Evolutionary conservation across 2,329 filamentous ascomycete genomes (phyloP), one percentile per base, ranked within the genome.

Genomic region (Metarhizium anisopliae): DNA sequence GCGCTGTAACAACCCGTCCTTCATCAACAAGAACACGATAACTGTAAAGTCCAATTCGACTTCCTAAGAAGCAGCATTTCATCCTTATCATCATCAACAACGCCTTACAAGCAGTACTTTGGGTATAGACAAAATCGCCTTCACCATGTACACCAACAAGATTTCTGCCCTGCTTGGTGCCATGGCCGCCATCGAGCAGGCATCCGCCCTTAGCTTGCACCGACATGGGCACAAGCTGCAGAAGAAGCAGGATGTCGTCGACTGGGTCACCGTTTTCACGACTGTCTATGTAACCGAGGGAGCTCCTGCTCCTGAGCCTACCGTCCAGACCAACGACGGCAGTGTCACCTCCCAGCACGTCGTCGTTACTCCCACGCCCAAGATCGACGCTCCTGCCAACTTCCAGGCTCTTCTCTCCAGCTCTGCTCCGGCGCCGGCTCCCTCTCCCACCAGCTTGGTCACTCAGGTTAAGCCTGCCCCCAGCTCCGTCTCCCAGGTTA

Each of bases 131-230:
- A 52, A 35, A 35, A 54, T 54, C 45, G 47, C 8, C 53, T 38
- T 53, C 67, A 72, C 59, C 18, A 79, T 79, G 77, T 67, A 71
- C 60, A 63, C 69, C 65, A 77, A 75, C 61, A 68, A 74, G 63
- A 57, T 76, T 56, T 65, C 72, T 55, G 58, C 70, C 57, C 63
- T 79, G 56, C 71, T 72, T 54, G 74, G 73, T 54, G 68, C 73
- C 55, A 68, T 74, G 56, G 68, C 72, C 62, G 69, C 80, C 50
- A 68, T 72, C 61, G 70, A 74, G 61, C 71, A 77, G 65, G 70
- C 70, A 58, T 56, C 72, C 45, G 77, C 73, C 60, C 63, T 72
- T 60, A 72, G 71, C 66, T 62, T 69, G 57, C 72, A 77, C 66
- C 73, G 72, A 49, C 72, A 75, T 62, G 64, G 65, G 51, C 73